Base-by-base conservation (phyloP, 2,329 filamentous ascomycete species). In the Cercospora citrullina region DNA sequence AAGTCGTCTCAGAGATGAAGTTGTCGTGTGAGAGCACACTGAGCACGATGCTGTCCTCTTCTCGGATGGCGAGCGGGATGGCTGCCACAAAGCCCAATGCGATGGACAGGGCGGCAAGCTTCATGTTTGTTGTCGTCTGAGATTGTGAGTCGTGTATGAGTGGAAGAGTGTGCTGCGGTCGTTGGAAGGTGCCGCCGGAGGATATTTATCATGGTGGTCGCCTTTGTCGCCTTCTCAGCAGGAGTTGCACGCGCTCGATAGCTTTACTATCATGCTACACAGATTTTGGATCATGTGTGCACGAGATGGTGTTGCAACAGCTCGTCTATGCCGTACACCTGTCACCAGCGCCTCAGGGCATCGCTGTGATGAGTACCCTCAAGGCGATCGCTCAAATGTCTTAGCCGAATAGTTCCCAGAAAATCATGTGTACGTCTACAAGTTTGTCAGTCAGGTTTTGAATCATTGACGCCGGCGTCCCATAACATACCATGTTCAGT, bases 401-500 rank as follows among this genome's bases (percentile, higher is more conserved):
- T 51, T 8, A 26, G 28, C 21, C 30, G 1, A 12, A 21, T 5
- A 12, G 5, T 14, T 21, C 31, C 33, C 28, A 21, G 14, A 18
- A 4, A 0, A 31, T 45, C 60, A 67, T 16, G 42, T 63, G 51
- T 67, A 67, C 36, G 65, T 60, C 61, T 68, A 55, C 31, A 23
- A 10, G 28, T 9, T 30, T 33, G 48, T 61, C 45, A 67, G 36
- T 28, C 16, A 12, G 8, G 36, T 16, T 21, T 12, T n/a, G 8
- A 12, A 14, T 45, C 30, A 28, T 21, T 7, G 16, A 16, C 8
- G n/a, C 42, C 6, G 45, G 12, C n/a, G 26, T 21, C 18, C 5
- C 57, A 64, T 28, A 55, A 36, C 71, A 64, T 48, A 72, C 71
- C 66, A 72, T 31, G 16, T 72, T 72, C 48, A 72, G 55, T 21